Evolutionary conservation across 768 basidiomycete genomes (phyloP).

Genomic region (Erythrobasidium yunnanense): DNA sequence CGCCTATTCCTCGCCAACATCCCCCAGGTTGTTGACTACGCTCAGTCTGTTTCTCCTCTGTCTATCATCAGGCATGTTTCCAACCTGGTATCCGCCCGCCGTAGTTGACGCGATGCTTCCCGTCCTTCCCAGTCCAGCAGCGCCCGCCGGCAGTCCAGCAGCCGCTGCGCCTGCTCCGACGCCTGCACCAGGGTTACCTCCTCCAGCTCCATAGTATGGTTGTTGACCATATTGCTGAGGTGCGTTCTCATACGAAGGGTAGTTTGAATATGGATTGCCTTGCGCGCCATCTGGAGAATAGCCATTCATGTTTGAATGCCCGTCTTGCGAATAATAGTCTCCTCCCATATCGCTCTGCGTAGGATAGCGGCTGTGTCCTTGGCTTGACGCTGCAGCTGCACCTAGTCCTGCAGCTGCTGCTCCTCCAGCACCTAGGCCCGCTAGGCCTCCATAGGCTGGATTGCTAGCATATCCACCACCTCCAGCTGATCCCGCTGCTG

Average conservation of each 20-base stretch:
- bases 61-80: background rate
- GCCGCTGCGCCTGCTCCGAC: slow-evolving; percentile 6
- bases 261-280: background rate
- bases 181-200: background rate
- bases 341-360: background rate
- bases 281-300: background rate
- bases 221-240: no score
- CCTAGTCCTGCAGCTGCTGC: slow-evolving; percentile 1
- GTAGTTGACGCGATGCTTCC: slow-evolving; percentile 16
- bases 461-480: slow-evolving; percentile 10
- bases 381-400: background rate
- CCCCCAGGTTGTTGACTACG: slow-evolving; percentile 25
- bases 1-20: slow-evolving; percentile 21
- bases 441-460: background rate
- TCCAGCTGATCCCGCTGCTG: slow-evolving; percentile 14
- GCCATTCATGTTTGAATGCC: background rate
- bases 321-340: slow-evolving; percentile 12
- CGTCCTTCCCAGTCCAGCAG: background rate
- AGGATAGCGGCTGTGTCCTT: background rate
- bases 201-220: slow-evolving; percentile 4
- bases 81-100: slow-evolving; percentile 19
- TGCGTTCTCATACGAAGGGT: no score
- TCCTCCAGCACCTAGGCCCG: background rate
- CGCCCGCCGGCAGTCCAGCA: background rate
- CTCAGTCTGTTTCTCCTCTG: slow-evolving; percentile 8